phyloP scores from a whole-genome alignment of 192 early-diverging fungal genomes.

The Podila clonocystis region DNA sequence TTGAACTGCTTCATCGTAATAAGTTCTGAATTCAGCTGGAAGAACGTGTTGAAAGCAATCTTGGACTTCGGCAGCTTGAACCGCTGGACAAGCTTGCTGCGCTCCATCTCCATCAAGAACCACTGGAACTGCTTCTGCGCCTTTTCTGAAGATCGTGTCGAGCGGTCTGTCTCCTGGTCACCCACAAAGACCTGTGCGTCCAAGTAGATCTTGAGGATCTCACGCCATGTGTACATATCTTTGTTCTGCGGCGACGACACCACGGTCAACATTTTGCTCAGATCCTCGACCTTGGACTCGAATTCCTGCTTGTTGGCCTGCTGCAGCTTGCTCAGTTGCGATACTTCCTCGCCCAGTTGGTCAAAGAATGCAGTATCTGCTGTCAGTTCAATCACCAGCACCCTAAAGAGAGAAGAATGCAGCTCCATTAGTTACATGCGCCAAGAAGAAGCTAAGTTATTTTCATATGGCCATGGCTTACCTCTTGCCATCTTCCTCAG shows the following conservation, averaged over 20 bases:
- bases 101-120: constrained; percentile 64
- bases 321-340: constrained; percentile 68
- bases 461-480: background rate
- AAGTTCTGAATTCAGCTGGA: constrained; percentile 76
- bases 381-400: constrained; percentile 52
- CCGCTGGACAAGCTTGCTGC: constrained; percentile 53
- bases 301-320: constrained; percentile 61
- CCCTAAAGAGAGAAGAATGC: constrained; percentile 7
- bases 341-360: constrained; percentile 64
- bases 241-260: constrained; percentile 78
- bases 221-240: constrained; percentile 79
- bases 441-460: too few species aligned
- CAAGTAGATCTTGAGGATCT: constrained; percentile 75
- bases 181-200: constrained; percentile 77
- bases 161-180: constrained; percentile 66
- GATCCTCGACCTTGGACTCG: constrained; percentile 58
- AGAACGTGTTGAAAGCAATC: constrained; percentile 60
- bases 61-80: constrained; percentile 30
- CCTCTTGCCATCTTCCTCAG: constrained; percentile 47
- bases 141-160: constrained; percentile 58
- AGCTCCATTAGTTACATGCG: background rate
- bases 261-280: constrained; percentile 62
- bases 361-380: constrained; percentile 69
- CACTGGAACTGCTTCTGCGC: constrained; percentile 67
- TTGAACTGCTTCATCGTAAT: constrained; percentile 76